phyloP scores from a whole-genome alignment of 2,329 filamentous ascomycete genomes.

The Penicillium rolfsii region DNA sequence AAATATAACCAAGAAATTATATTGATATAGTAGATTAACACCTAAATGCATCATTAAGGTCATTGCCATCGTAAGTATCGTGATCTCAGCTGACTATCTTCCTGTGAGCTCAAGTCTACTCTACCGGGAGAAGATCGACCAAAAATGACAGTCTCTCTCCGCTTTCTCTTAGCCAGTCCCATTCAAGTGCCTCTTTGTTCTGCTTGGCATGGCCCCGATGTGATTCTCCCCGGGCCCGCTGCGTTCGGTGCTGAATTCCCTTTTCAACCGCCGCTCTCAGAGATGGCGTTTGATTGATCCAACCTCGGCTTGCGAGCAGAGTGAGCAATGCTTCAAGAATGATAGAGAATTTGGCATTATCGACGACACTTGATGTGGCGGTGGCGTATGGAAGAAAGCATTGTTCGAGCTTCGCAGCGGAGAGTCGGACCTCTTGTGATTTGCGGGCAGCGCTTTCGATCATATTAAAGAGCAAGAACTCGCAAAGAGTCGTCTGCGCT shows the following conservation, averaged over 20 bases:
- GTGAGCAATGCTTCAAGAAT: conserved; percentile 68
- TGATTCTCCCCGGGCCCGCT: conserved; percentile 50
- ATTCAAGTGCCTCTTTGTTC: conserved; percentile 41
- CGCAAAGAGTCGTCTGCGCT: conserved; percentile 55
- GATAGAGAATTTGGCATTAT: conserved; percentile 74
- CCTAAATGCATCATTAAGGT: conserved; percentile 12
- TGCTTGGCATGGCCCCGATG: conserved; percentile 49
- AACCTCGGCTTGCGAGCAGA: conserved; percentile 48
- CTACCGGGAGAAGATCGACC: conserved; percentile 35
- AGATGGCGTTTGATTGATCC: conserved; percentile 37
- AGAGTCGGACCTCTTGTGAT: conserved; percentile 50
- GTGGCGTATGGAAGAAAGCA: conserved; percentile 70
- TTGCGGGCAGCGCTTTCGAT: conserved; percentile 48
- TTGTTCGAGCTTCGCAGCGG: conserved; percentile 54
- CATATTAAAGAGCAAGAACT: conserved; percentile 56
- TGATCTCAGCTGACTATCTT: not conserved
- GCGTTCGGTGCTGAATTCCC: conserved; percentile 57
- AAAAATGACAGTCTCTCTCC: conserved; percentile 44
- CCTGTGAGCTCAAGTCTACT: not conserved
- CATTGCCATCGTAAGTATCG: conserved; percentile 15
- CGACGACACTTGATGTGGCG: conserved; percentile 61
- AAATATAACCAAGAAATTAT: not conserved
- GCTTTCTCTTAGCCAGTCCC: conserved; percentile 47
- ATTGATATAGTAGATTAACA: not conserved
- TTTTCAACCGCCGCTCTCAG: conserved; percentile 53